phyloP scores from a whole-genome alignment of 208 protist genomes.

The Trypanosoma congolense region DNA sequence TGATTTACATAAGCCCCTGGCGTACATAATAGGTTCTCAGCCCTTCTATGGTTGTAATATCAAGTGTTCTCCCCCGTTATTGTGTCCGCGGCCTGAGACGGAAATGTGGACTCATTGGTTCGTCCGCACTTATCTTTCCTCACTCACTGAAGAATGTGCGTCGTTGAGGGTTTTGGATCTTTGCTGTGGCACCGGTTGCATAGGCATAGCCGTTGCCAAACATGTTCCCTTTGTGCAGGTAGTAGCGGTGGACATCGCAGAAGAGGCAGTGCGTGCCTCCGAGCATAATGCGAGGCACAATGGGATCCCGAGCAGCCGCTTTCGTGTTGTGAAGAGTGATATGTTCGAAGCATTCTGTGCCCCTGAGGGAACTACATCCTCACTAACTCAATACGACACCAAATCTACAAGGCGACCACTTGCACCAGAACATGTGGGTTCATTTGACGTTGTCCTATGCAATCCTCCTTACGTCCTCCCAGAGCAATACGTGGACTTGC shows the following conservation, averaged over 20 bases:
- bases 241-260: slow-evolving; percentile 59
- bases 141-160: not conserved
- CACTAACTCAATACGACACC: no score
- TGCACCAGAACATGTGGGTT: slow-evolving; percentile 16
- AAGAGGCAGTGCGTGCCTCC: slow-evolving; percentile 40
- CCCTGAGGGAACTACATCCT: no score
- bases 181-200: slow-evolving; percentile 84
- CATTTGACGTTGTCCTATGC: slow-evolving; percentile 78
- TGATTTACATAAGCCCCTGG: slow-evolving; percentile 77
- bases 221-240: slow-evolving; percentile 46
- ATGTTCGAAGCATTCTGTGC: slow-evolving; percentile 67
- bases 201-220: slow-evolving; percentile 80
- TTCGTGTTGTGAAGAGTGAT: slow-evolving; percentile 57
- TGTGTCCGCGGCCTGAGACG: slow-evolving; percentile 82
- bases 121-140: slow-evolving; percentile 36
- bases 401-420: slow-evolving; percentile 2
- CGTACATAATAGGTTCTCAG: slow-evolving; percentile 84
- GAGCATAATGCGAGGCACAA: slow-evolving; percentile 57
- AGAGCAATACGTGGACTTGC: slow-evolving; percentile 66
- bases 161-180: slow-evolving; percentile 70
- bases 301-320: slow-evolving; percentile 39
- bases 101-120: slow-evolving; percentile 89
- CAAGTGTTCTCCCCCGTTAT: slow-evolving; percentile 51
- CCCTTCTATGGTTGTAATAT: slow-evolving; percentile 84
- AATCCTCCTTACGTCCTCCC: slow-evolving; percentile 86